Evolutionary conservation across 345 rosid genomes (phyloP), one percentile per base, ranked within the genome.

Genomic region (Moringa oleifera): DNA sequence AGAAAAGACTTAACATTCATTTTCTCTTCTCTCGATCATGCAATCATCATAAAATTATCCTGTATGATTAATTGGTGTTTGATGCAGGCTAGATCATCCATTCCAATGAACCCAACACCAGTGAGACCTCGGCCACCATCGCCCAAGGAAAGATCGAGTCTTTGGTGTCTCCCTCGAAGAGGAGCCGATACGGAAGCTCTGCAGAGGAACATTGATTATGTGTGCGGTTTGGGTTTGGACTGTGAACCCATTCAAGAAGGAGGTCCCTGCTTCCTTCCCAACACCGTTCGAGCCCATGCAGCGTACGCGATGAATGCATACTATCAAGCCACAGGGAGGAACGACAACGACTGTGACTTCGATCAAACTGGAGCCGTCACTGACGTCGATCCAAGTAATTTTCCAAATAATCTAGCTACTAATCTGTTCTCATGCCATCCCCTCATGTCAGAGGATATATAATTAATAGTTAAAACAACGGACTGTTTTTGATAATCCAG

Each of bases 181-280:
- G 77, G 82, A 22, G 92, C 86, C 0, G 85, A 79, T 20, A 56
- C 71, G 0, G 81, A 68, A 20, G 79, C 71, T 46, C 64, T 89
- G 47, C 96, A 85, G 67, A 82, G 85, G 57, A 89, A 89, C 51
- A 77, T 87, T 2, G 91, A 89, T 63, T 87, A 81, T 23, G 89
- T 84, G 2, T 87, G 92, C 53, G 90, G 96, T 0, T 0, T 79
- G 51, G 82, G 84, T 7, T 23, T 77, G 33, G 79, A 83, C 31
- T 89, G 93, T 59, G 64, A 75, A 31, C 84, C 87, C 20, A 85
- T 87, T 64, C 70, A 68, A 8, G 62, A 62, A 53, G 75, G 59
- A 10, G 86, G 93, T 21, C 23, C 68, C 20, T 87, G 91, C 79
- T 89, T 77, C 41, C 18, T 74, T 0, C 94, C 95, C 0, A 74